Percentiles rank a stretch among this genome's conserved stretches.
phyloP scores from a whole-genome alignment of 148 eudicot species.

The Dianthus caryophyllus region DNA sequence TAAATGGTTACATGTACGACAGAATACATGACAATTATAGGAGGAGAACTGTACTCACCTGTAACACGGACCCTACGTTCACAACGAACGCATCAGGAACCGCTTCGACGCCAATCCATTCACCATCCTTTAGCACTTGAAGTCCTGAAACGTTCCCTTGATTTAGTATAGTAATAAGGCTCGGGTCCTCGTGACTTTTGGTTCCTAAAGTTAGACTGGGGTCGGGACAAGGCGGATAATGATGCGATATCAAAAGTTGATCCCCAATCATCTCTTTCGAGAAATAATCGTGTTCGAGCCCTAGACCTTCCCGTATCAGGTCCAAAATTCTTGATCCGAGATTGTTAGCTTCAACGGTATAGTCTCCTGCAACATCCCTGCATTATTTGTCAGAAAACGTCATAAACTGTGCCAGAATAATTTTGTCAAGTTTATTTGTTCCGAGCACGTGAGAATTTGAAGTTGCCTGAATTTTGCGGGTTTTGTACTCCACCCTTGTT shows the following conservation, averaged over 20 bases:
- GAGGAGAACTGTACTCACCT: slow-evolving; percentile 31
- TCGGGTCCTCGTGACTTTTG: slow-evolving; percentile 43
- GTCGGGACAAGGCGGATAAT: slow-evolving; percentile 71
- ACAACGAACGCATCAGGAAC: slow-evolving; percentile 50
- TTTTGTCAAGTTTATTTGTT: neutral
- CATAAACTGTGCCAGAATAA: neutral
- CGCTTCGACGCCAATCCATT: slow-evolving; percentile 53
- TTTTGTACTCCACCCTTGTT: slow-evolving; percentile 41
- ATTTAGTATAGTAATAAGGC: slow-evolving; percentile 41
- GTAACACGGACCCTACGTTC: slow-evolving; percentile 41
- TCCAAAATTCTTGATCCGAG: slow-evolving; percentile 46
- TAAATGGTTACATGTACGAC: too few relatives aligned
- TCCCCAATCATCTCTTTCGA: slow-evolving; percentile 27
- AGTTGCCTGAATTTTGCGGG: slow-evolving; percentile 35
- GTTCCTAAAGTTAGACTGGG: slow-evolving; percentile 56
- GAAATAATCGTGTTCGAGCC: slow-evolving; percentile 43
- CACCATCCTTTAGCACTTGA: slow-evolving; percentile 45
- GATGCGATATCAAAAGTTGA: slow-evolving; percentile 37
- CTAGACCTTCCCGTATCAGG: slow-evolving; percentile 51
- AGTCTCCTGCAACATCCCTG: slow-evolving; percentile 44
- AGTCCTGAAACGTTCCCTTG: slow-evolving; percentile 57
- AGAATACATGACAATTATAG: too few relatives aligned
- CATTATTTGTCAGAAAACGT: neutral
- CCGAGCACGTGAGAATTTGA: slow-evolving; percentile 17
- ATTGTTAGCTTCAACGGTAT: slow-evolving; percentile 26